Evolutionary conservation across 345 rosid species (phyloP).

Genomic region (Physaria fendleri): DNA sequence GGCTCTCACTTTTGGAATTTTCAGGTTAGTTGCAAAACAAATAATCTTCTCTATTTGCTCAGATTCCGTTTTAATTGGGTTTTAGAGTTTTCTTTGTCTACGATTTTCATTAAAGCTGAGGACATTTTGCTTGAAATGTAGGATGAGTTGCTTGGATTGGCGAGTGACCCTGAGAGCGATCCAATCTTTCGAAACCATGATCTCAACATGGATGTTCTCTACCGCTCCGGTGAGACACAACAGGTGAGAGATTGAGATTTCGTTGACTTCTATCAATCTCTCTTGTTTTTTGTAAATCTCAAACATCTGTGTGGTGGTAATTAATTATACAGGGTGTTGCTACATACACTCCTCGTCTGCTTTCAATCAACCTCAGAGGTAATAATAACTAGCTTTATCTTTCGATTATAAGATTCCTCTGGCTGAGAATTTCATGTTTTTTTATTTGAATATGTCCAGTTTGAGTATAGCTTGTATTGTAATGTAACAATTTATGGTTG

Average conservation of each 20-base stretch:
- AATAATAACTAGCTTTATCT: not conserved
- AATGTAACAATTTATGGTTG: not conserved
- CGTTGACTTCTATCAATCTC: conserved; percentile 9
- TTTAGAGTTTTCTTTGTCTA: conserved; percentile 1
- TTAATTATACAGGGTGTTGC: conserved; percentile 52
- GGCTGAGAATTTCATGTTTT: not conserved
- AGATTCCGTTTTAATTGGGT: not conserved
- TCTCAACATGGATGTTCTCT: conserved; percentile 70
- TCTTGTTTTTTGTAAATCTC: not conserved
- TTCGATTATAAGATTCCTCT: not conserved
- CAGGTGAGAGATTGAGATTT: conserved; percentile 37
- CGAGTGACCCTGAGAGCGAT: conserved; percentile 58
- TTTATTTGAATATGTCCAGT: not conserved
- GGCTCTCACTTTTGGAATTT: conserved; percentile 99
- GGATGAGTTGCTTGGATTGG: conserved; percentile 94
- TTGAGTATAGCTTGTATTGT: not conserved
- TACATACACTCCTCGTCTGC: conserved; percentile 78
- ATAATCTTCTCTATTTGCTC: not conserved
- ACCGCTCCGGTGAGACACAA: conserved; percentile 72
- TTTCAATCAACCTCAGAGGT: conserved; percentile 84
- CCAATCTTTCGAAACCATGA: conserved; percentile 50
- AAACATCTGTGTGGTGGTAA: not conserved
- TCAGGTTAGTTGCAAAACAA: conserved; percentile 41
- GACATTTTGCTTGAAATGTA: conserved; percentile 18
- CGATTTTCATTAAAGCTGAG: not conserved